phyloP scores from a whole-genome alignment of 805 yeast species.

The Nadsonia fulvescens region DNA sequence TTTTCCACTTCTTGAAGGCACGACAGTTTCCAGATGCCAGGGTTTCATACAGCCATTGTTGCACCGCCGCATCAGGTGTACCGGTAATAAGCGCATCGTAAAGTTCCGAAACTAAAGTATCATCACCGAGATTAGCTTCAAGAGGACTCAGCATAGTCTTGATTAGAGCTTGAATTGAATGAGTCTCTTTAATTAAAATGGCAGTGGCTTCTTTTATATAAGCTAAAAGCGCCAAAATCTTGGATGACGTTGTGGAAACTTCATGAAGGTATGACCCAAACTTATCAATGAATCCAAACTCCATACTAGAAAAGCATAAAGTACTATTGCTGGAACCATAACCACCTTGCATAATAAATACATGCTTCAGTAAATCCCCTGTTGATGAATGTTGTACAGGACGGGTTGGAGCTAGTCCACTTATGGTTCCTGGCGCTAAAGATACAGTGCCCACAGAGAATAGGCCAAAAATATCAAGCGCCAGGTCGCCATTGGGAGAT shows the following conservation, averaged over 20 bases:
- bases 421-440: too few relatives aligned
- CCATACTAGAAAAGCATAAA: too few relatives aligned
- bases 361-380: too few relatives aligned
- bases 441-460: slow-evolving; percentile 1
- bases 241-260: slow-evolving; percentile 16
- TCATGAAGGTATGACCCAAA: slow-evolving; percentile 3
- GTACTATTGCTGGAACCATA: too few relatives aligned
- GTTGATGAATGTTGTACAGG: too few relatives aligned
- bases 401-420: too few relatives aligned
- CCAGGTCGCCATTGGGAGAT: neutral
- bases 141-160: slow-evolving; percentile 5
- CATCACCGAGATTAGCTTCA: slow-evolving; percentile 3
- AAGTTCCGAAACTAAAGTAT: slow-evolving; percentile 16
- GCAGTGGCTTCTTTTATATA: slow-evolving; percentile 18
- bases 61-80: slow-evolving; percentile 24
- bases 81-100: slow-evolving; percentile 32
- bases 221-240: slow-evolving; percentile 19
- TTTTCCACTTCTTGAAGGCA: slow-evolving; percentile 30
- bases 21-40: slow-evolving; percentile 43
- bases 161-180: slow-evolving; percentile 18
- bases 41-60: slow-evolving; percentile 34
- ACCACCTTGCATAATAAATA: too few relatives aligned
- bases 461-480: slow-evolving; percentile 1
- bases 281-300: too few relatives aligned
- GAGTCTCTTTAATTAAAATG: slow-evolving; percentile 14